Evolutionary conservation across 2,329 filamentous ascomycete species (phyloP), one percentile per base, ranked within the genome.

Genomic region (Leptosphaerulina australis): DNA sequence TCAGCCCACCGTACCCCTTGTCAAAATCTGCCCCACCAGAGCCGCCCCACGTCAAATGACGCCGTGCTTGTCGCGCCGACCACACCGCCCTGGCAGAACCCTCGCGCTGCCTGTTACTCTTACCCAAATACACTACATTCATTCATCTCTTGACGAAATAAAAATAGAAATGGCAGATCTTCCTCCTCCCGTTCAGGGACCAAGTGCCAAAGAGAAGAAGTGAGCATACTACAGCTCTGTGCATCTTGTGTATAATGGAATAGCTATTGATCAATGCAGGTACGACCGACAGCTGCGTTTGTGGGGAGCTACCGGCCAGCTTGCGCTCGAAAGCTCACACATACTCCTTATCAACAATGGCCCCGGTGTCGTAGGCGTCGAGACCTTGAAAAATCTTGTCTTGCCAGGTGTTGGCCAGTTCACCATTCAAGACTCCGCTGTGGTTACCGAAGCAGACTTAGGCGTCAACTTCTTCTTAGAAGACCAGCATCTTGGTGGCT

Each of bases 401-500:
- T 78, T 99, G 7, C 94, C 94, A 49, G 87, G 92, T 3, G 88
- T 97, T 63, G 95, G 94, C 7, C 84, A 85, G 20, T 99, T 97
- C 71, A 95, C 90, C 0, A 96, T 99, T 55, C 87, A 88, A 43
- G 94, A 99, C 66, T 85, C 88, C 5, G 83, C 85, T 1, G 72
- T 81, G 2, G 92, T 99, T n/a, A 79, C 78, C 1, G 87, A 96
- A 60, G 80, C 85, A 31, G 94, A 99, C 66, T 78, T 99, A 30
- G 94, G 95, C 4, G 88, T 97, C 56, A 99, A 99, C 75, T 99
- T 99, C 80, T 99, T 99, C 67, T 79, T 99, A 0, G 90, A 96
- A 54, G 85, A 94, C 62, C 78, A 81, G 38, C 88, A 85, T 58
- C 71, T 96, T 28, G 92, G 91, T 44, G 86, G 86, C 64, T 85